phyloP scores from a whole-genome alignment of 176 grass and related monocot species.

The Oryza punctata region DNA sequence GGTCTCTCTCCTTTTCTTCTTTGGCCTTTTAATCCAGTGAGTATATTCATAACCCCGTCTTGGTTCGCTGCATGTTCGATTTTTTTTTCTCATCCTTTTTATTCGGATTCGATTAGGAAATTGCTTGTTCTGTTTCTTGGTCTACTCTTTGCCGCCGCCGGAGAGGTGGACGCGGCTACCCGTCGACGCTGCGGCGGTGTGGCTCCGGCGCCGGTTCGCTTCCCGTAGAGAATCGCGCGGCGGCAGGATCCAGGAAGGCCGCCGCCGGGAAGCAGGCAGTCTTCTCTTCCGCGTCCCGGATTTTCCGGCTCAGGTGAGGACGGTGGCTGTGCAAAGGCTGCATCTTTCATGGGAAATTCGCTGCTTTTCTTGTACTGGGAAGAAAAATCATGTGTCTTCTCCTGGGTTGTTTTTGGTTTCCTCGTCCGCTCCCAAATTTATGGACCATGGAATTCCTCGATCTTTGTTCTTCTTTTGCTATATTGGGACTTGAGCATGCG shows the following conservation, averaged over 20 bases:
- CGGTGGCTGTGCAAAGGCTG: background rate
- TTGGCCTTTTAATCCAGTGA: background rate
- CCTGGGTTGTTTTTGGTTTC: background rate
- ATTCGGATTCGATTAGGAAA: background rate
- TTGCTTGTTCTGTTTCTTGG: background rate
- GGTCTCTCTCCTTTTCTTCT: background rate
- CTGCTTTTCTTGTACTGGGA: background rate
- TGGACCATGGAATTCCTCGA: background rate
- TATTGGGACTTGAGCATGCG: background rate
- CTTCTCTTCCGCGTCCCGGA: background rate
- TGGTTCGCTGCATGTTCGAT: background rate
- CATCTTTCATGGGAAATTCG: background rate
- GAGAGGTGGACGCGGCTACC: background rate
- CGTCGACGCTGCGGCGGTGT: background rate
- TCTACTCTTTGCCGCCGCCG: background rate
- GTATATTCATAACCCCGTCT: constrained; percentile 17
- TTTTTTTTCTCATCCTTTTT: background rate
- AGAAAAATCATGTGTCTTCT: background rate
- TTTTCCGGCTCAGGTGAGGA: constrained; percentile 15
- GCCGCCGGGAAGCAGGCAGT: background rate
- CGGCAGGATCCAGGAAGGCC: background rate
- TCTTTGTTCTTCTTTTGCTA: background rate
- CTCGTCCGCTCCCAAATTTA: constrained; percentile 3
- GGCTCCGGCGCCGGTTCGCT: too few relatives aligned
- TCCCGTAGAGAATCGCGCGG: background rate